Percentiles rank a stretch among this genome's conserved stretches.
phyloP scores from a whole-genome alignment of 306 rosid species.

The Psophocarpus tetragonolobus region DNA sequence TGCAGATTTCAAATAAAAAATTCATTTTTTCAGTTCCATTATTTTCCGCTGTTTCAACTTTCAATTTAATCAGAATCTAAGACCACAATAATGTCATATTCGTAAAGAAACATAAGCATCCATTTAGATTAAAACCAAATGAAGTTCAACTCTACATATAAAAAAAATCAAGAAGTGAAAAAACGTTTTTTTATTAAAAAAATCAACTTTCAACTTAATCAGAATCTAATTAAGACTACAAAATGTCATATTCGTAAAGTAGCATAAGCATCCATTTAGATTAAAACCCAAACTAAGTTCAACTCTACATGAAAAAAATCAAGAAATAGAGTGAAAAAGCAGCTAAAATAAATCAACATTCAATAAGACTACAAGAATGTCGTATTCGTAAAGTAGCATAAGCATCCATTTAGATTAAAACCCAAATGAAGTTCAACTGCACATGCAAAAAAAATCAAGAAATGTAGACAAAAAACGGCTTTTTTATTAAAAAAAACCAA shows the following conservation, averaged over 20 bases:
- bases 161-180: neutral
- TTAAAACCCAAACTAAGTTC: neutral
- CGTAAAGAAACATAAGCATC: neutral
- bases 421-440: no score
- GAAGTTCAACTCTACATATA: neutral
- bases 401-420: no score
- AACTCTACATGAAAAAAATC: neutral
- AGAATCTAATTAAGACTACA: neutral
- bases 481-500: no score
- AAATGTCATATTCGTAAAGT: neutral
- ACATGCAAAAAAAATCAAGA: no score
- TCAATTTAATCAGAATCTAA: neutral
- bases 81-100: neutral
- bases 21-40: neutral
- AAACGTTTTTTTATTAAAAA: neutral
- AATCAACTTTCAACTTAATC: no score
- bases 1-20: neutral
- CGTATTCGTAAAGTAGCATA: no score
- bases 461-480: no score
- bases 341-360: no score
- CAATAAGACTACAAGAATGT: no score
- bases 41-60: neutral
- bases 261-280: neutral
- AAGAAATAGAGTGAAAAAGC: no score
- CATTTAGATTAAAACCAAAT: neutral